Conservation (phyloP, 75 land plant species). For the Picea glauca region DNA sequence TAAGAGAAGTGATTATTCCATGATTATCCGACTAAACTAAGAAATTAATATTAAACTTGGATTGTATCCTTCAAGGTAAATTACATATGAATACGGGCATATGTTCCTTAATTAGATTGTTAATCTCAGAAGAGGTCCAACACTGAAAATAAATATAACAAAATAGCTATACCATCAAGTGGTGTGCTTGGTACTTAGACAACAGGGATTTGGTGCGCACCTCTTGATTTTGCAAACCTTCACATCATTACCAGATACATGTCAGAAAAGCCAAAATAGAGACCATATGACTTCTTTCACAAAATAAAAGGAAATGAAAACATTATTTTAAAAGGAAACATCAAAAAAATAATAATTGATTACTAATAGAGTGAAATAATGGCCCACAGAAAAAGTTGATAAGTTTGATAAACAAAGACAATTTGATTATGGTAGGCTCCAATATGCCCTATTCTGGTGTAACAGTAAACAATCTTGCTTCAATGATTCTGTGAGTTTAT, state of each 20-base stretch:
- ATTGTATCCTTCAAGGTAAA: background rate
- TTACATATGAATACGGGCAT: background rate
- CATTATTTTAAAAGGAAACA: background rate
- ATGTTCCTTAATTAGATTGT: background rate
- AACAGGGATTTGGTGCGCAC: constrained; percentile 7
- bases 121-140: background rate
- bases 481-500: too few relatives aligned
- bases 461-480: too few relatives aligned
- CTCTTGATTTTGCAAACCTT: constrained; percentile 13
- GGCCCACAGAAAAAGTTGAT: too few relatives aligned
- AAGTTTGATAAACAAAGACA: too few relatives aligned
- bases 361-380: too few relatives aligned
- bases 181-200: constrained; percentile 2
- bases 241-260: constrained; percentile 3
- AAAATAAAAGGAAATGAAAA: background rate
- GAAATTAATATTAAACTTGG: background rate
- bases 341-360: too few relatives aligned
- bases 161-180: constrained; percentile 5
- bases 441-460: too few relatives aligned
- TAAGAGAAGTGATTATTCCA: background rate
- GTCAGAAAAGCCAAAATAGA: constrained; percentile 4
- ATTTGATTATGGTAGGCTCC: too few relatives aligned
- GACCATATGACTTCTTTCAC: background rate
- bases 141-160: background rate
- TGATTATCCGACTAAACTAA: background rate